Evolutionary conservation across 495 filamentous ascomycete genomes (phyloP).

Genomic region (Aspergillus heteromorphus): DNA sequence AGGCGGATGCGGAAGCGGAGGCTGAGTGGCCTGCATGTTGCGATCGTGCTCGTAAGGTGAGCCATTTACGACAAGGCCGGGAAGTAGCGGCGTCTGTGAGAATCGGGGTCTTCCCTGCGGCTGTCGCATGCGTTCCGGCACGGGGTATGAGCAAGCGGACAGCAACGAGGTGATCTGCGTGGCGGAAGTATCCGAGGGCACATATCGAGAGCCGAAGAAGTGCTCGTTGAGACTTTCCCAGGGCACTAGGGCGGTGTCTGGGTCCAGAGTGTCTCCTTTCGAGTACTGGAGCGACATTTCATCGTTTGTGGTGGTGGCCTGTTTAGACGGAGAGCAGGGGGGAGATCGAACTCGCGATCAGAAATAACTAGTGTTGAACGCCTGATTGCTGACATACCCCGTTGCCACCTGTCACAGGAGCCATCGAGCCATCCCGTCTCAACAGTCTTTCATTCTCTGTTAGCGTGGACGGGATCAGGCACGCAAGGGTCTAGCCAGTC

Average conservation of each 20-base stretch:
- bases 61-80: not conserved
- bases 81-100: not conserved
- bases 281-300: not conserved
- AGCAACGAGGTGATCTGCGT: constrained; percentile 16
- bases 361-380: not conserved
- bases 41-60: not conserved
- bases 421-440: not conserved
- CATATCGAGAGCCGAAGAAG: not conserved
- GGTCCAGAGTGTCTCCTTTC: not conserved
- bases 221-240: not conserved
- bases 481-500: not conserved
- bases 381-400: not conserved
- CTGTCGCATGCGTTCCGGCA: constrained; percentile 7
- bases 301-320: not conserved
- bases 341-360: no score
- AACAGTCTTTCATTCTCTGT: not conserved
- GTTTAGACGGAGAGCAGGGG: not conserved
- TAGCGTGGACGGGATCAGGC: not conserved
- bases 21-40: not conserved
- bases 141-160: constrained; percentile 23
- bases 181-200: not conserved
- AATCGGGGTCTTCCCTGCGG: not conserved
- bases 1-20: not conserved
- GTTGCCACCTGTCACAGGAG: not conserved
- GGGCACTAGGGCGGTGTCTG: not conserved